Conservation (phyloP, 2,329 filamentous ascomycete genomes). For the Ambrosiella cleistominuta region DNA sequence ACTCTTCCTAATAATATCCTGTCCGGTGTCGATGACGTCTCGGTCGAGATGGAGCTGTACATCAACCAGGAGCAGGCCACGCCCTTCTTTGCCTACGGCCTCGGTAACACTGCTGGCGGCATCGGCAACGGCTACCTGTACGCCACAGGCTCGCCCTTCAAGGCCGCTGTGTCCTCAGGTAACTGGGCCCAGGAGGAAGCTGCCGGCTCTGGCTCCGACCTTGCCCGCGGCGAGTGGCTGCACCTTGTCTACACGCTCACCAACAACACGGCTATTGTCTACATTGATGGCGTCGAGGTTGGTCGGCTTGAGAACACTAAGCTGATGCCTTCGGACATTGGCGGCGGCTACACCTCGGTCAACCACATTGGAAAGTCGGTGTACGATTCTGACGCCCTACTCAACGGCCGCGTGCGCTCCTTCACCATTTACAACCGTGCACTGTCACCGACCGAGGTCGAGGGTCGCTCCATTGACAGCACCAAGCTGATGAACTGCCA, state of each 20-base stretch:
- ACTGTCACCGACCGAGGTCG: slow-evolving; percentile 14
- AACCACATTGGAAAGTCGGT: slow-evolving; percentile 16
- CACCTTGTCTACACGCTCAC: slow-evolving; percentile 15
- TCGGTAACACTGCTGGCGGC: slow-evolving; percentile 15
- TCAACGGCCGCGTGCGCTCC: slow-evolving; percentile 15
- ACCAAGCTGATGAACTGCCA: slow-evolving; percentile 12
- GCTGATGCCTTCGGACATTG: slow-evolving; percentile 13
- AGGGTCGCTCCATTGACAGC: slow-evolving; percentile 6
- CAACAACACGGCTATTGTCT: slow-evolving; percentile 15
- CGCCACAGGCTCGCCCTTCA: slow-evolving; percentile 15
- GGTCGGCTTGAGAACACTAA: slow-evolving; percentile 4
- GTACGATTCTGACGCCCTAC: slow-evolving; percentile 15
- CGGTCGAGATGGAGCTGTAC: slow-evolving; percentile 14
- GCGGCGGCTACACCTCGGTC: slow-evolving; percentile 14
- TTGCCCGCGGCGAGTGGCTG: slow-evolving; percentile 15
- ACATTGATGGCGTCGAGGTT: slow-evolving; percentile 21
- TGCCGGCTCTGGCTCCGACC: slow-evolving; percentile 12
- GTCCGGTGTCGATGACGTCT: slow-evolving; percentile 13
- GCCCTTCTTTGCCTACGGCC: slow-evolving; percentile 17
- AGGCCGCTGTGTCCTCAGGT: slow-evolving; percentile 15
- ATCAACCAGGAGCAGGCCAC: slow-evolving; percentile 14
- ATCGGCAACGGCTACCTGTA: slow-evolving; percentile 16
- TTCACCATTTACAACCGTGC: slow-evolving; percentile 17
- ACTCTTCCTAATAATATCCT: slow-evolving; percentile 16
- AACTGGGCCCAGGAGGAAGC: slow-evolving; percentile 15